Evolutionary conservation across 2,329 filamentous ascomycete species (phyloP).

Genomic region (Fusarium mexicanum): DNA sequence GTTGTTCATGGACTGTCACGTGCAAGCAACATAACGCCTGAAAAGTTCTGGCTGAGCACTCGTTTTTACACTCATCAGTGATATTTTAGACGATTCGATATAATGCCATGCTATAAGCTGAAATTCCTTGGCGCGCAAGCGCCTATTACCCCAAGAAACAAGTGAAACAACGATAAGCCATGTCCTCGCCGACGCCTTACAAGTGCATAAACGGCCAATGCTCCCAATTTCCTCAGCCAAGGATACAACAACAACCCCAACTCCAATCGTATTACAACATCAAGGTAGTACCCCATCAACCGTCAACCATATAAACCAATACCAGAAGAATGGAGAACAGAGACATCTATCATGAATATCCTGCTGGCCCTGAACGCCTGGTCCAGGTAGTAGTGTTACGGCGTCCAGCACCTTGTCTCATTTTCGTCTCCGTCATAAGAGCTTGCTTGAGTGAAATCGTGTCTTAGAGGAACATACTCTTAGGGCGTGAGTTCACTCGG

Average conservation of each 20-base stretch:
- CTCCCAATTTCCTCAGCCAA: slow-evolving; percentile 38
- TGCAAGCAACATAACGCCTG: slow-evolving; percentile 7
- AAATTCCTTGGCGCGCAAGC: slow-evolving; percentile 37
- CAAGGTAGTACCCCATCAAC: slow-evolving; percentile 30
- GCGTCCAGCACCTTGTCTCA: slow-evolving; percentile 40
- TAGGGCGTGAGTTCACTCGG: slow-evolving; percentile 65
- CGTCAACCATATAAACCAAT: slow-evolving; percentile 34
- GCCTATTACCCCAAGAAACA: slow-evolving; percentile 30
- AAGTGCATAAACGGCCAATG: slow-evolving; percentile 44
- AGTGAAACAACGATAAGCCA: slow-evolving; percentile 31
- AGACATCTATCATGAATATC: slow-evolving; percentile 38
- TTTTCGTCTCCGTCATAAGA: slow-evolving; percentile 23
- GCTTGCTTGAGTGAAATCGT: slow-evolving; percentile 4
- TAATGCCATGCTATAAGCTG: slow-evolving; percentile 36
- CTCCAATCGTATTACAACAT: slow-evolving; percentile 43
- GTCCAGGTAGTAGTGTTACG: slow-evolving; percentile 40
- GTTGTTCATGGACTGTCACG: slow-evolving; percentile 25
- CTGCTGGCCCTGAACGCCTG: slow-evolving; percentile 41
- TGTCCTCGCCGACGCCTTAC: slow-evolving; percentile 40
- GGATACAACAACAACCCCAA: slow-evolving; percentile 35
- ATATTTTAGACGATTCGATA: slow-evolving; percentile 41
- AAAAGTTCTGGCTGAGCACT: neutral
- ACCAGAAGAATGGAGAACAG: slow-evolving; percentile 32
- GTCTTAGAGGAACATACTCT: slow-evolving; percentile 64
- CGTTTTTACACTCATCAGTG: slow-evolving; percentile 7